Evolutionary conservation across 352 stramenopile genomes (phyloP).

Genomic region (Globisporangium okanoganense): DNA sequence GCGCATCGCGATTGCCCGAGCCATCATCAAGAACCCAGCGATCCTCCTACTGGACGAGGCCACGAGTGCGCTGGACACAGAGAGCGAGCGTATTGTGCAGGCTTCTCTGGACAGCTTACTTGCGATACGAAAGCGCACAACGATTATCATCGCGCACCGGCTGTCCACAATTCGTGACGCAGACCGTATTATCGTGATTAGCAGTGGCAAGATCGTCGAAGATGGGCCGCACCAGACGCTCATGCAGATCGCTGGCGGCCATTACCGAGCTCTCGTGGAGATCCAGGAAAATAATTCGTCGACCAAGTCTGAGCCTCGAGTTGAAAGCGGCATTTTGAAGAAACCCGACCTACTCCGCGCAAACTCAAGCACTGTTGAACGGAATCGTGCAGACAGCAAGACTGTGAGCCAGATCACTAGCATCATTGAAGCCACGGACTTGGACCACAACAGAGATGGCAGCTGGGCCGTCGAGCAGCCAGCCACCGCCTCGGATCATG

Average conservation of each 20-base stretch:
- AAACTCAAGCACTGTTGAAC: background rate
- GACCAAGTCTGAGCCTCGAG: background rate
- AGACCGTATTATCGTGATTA: conserved; percentile 31
- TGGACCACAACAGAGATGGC: background rate
- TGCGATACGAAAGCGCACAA: conserved; percentile 35
- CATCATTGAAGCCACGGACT: background rate
- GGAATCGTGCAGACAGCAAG: background rate
- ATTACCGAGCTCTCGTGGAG: conserved; percentile 43
- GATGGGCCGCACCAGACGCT: conserved; percentile 81
- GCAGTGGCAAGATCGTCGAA: conserved; percentile 3
- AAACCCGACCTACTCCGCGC: background rate
- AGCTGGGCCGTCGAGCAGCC: background rate
- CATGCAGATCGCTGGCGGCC: conserved; percentile 35
- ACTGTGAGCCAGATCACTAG: background rate
- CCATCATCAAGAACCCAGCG: conserved; percentile 66
- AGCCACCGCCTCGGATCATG: background rate
- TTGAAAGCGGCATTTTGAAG: background rate
- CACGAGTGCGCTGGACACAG: conserved; percentile 4
- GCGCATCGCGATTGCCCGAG: conserved; percentile 86
- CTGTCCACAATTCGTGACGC: conserved; percentile 71
- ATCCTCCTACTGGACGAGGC: conserved; percentile 59
- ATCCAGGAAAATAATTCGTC: conserved; percentile 1
- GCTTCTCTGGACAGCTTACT: conserved; percentile 48
- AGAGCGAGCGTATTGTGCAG: conserved; percentile 3
- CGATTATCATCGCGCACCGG: conserved; percentile 72